Base-by-base conservation (phyloP, 139 green algal genomes). In the Monoraphidium neglectum region DNA sequence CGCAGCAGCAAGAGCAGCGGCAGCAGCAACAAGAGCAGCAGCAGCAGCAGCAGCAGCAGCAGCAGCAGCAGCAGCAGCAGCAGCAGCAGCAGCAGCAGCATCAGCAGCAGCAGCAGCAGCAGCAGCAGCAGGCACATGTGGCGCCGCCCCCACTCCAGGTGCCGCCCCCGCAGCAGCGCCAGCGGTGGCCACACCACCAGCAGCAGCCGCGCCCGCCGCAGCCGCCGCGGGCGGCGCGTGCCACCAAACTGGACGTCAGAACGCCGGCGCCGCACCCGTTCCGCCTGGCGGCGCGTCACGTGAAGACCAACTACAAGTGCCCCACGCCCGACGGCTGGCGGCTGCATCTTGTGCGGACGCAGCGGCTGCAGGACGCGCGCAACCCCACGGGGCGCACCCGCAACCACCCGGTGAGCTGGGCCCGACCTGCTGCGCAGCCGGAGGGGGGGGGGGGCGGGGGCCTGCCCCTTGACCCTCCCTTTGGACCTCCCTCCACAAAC, bases 341-440 rank as follows among this genome's bases (percentile, higher is more conserved):
- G 54, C 79, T 88, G 13, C 83, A 88, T 46, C 38, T 88, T 0
- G 79, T 88, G 2, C 69, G 69, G 37, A 84, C 70, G 8, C 30
- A 8, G 26, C 13, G 24, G 13, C 56, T 35, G 32, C 38, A 61
- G 28, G 47, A 23, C 21, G 28, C 13, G 4, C 56, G 40, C 40
- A 70, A 36, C 37, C 16, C 53, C 47, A 36, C 37, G 30, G 43
- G 26, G 69, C 53, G 49, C 69, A 63, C 24, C 37, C 35, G 1
- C 38, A 36, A 5, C 8, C 37, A 70, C 24, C 28, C 61, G 28
- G 63, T 49, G 63, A 24, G 35, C 8, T 33, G 65, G 24, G 23
- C 37, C 43, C 3, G 21, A 8, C 2, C 16, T 21, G 37, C 10
- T 21, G 28, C 12, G 65, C 3, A 2, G 23, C 46, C 35, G 43